These are phyloP conservation scores for Trypanosomatidae sp. DNA, from an alignment of 208 protist genomes.

Conservation along the genomic window DNA sequence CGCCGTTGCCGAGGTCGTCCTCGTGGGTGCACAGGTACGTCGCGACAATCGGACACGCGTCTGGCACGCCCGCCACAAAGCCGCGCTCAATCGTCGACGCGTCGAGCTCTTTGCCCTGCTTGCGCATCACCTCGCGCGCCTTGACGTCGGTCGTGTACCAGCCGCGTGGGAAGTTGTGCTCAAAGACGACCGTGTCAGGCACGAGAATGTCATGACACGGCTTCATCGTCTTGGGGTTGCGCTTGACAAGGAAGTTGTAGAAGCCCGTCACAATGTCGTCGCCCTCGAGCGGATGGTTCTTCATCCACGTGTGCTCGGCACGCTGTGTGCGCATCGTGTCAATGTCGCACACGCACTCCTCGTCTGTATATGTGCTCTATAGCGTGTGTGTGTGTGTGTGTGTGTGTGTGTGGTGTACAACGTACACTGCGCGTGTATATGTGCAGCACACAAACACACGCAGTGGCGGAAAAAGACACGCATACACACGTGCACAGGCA, in stretches of 20 bases:
- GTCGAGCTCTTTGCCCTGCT: slow-evolving; percentile 80
- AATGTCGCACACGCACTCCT: too few species aligned
- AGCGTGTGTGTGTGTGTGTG: too few species aligned
- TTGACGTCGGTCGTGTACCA: slow-evolving; percentile 83
- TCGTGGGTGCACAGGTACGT: slow-evolving; percentile 53
- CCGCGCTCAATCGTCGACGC: slow-evolving; percentile 61
- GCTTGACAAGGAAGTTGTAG: slow-evolving; percentile 72
- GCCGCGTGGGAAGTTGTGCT: slow-evolving; percentile 82
- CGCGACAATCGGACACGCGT: slow-evolving; percentile 51
- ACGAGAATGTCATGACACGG: slow-evolving; percentile 56
- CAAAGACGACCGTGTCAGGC: slow-evolving; percentile 81
- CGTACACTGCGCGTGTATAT: too few species aligned
- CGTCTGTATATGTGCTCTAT: too few species aligned
- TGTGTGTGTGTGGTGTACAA: too few species aligned
- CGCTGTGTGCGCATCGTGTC: slow-evolving; percentile 14
- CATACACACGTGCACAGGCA: background rate
- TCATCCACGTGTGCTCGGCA: slow-evolving; percentile 59
- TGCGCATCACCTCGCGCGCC: slow-evolving; percentile 67
- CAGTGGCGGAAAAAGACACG: background rate
- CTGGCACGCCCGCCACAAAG: slow-evolving; percentile 26
- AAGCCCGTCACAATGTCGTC: slow-evolving; percentile 66
- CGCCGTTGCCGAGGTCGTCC: slow-evolving; percentile 23
- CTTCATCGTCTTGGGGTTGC: slow-evolving; percentile 80
- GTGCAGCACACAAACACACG: background rate
- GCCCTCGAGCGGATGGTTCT: slow-evolving; percentile 78